Percentiles rank a stretch among this genome's conserved stretches.
Conservation (phyloP, 2,329 filamentous ascomycete genomes). For the Claviceps sp. region DNA sequence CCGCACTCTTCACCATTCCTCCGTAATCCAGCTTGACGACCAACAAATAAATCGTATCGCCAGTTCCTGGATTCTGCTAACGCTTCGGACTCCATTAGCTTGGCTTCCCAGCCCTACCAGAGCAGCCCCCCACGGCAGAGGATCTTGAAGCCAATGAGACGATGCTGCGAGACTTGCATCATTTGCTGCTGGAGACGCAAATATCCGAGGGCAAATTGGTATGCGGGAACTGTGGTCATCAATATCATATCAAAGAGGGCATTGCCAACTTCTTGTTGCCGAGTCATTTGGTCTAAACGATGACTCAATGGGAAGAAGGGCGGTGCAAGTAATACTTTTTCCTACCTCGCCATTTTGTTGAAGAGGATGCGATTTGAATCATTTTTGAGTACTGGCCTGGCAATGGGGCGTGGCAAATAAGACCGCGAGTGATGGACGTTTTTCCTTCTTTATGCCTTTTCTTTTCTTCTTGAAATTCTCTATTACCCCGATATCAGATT, state of each 20-base stretch:
- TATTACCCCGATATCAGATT: background rate
- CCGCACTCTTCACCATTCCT: background rate
- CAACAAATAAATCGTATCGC: background rate
- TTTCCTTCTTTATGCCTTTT: background rate
- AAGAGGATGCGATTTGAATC: background rate
- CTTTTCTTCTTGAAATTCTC: too few species aligned
- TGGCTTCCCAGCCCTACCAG: constrained; percentile 62
- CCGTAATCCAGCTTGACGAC: background rate
- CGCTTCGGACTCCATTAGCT: constrained; percentile 38
- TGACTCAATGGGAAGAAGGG: constrained; percentile 43
- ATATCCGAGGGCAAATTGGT: constrained; percentile 80
- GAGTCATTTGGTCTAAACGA: constrained; percentile 58
- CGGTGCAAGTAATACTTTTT: constrained; percentile 86
- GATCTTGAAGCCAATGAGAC: constrained; percentile 53
- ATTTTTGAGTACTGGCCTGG: background rate
- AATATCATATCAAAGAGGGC: constrained; percentile 89
- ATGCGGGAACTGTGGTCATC: constrained; percentile 83
- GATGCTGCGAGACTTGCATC: constrained; percentile 65
- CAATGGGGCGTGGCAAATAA: background rate
- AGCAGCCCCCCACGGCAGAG: constrained; percentile 47
- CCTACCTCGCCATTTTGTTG: constrained; percentile 51
- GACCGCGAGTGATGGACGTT: background rate
- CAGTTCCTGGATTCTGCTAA: background rate
- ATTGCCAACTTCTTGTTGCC: constrained; percentile 94
- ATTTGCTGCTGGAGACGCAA: constrained; percentile 75